A percentile compares a stretch with the other conserved stretches of the same genome.
Evolutionary conservation across 73 alveolate species (phyloP).

Genomic region (Paramecium caudatum): DNA sequence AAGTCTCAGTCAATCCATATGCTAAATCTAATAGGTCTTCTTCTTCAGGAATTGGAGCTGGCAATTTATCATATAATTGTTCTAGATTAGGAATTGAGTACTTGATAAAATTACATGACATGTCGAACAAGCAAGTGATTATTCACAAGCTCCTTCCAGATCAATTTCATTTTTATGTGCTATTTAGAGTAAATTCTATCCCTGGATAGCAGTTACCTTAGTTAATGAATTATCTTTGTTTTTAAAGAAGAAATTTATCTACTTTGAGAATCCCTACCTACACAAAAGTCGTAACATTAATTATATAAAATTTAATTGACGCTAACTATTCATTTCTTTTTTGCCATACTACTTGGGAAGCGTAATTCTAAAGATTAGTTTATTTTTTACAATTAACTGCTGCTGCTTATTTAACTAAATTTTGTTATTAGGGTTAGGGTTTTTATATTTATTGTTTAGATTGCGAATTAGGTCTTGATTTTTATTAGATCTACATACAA

Average conservation of each 20-base stretch:
- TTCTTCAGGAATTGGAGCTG: constrained; percentile 85
- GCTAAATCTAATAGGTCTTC: constrained; percentile 93
- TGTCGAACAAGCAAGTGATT: constrained; percentile 91
- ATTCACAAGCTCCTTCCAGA: constrained; percentile 94
- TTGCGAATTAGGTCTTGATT: constrained; percentile 5
- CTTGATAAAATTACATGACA: constrained; percentile 88
- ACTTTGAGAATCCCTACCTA: too few species aligned
- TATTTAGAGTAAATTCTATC: constrained; percentile 84
- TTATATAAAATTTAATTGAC: too few species aligned
- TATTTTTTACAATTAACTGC: background rate
- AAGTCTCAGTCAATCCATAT: constrained; percentile 90
- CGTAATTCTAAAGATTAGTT: background rate
- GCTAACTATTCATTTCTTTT: constrained; percentile 24
- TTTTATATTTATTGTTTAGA: constrained; percentile 35
- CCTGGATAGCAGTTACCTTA: constrained; percentile 81
- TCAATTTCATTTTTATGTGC: constrained; percentile 87
- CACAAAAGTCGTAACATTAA: too few species aligned
- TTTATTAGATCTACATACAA: background rate
- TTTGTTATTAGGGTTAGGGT: background rate
- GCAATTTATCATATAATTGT: constrained; percentile 80
- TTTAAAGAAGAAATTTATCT: constrained; percentile 53
- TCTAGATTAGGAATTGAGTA: background rate
- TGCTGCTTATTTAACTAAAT: constrained; percentile 29
- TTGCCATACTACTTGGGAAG: constrained; percentile 47
- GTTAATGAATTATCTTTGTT: constrained; percentile 78